phyloP scores from a whole-genome alignment of 495 filamentous ascomycete species.

The Entonaema liquescens region DNA sequence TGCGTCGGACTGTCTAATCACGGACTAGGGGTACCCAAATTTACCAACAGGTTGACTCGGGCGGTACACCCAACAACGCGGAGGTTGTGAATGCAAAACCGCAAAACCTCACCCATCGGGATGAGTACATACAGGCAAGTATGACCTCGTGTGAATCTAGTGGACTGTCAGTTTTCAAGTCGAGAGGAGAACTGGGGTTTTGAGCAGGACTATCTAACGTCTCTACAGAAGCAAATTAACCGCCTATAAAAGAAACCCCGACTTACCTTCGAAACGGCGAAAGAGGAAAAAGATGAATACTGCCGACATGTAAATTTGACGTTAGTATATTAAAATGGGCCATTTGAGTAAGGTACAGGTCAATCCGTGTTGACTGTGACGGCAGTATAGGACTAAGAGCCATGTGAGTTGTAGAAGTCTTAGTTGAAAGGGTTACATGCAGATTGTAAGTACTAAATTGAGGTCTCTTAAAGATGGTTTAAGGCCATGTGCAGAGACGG shows the following conservation, averaged over 20 bases:
- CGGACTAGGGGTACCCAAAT: constrained; percentile 23
- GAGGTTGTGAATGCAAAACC: constrained; percentile 20
- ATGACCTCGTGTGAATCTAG: constrained; percentile 16
- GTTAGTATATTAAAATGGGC: constrained; percentile 18
- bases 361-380: constrained; percentile 14
- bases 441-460: constrained; percentile 31
- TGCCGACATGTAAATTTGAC: constrained; percentile 10
- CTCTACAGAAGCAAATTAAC: constrained; percentile 9
- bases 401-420: constrained; percentile 17
- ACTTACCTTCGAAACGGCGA: not conserved
- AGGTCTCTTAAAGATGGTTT: constrained; percentile 9
- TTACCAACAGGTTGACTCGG: constrained; percentile 27
- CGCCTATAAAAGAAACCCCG: constrained; percentile 3
- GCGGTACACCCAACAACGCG: constrained; percentile 34
- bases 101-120: constrained; percentile 19
- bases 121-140: not conserved
- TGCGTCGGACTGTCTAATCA: constrained; percentile 12
- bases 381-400: constrained; percentile 6
- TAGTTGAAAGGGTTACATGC: constrained; percentile 34
- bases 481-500: constrained; percentile 26
- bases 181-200: constrained; percentile 4
- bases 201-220: constrained; percentile 13
- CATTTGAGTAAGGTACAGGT: constrained; percentile 5
- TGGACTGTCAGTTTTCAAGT: constrained; percentile 22
- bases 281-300: not conserved